Percentiles rank a stretch among this genome's conserved stretches.
Evolutionary conservation across 768 basidiomycete genomes (phyloP).

Genomic region (Hygrophorus pudorinus): DNA sequence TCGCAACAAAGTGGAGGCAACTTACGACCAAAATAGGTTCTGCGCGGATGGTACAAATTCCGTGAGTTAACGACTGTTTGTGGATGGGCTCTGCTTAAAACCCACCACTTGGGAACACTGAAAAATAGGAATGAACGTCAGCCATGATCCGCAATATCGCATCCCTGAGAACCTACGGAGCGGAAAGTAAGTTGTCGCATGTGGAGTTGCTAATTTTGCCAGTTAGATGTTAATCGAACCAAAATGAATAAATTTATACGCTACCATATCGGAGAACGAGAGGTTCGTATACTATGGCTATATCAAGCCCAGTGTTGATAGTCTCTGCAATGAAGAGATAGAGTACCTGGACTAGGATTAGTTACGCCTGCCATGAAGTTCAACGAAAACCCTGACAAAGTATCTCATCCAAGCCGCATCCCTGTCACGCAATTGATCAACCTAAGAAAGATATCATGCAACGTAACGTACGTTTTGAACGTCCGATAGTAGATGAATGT

Average conservation of each 20-base stretch:
- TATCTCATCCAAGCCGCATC: conserved; percentile 7
- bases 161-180: neutral
- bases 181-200: conserved; percentile 1
- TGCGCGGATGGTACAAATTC: neutral
- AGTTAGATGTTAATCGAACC: neutral
- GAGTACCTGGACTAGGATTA: conserved; percentile 1
- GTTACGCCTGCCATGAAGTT: neutral
- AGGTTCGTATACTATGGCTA: conserved; percentile 9
- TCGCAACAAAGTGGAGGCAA: neutral
- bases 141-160: neutral
- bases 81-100: neutral
- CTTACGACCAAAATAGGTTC: conserved; percentile 7
- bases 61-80: neutral
- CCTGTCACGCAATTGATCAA: neutral
- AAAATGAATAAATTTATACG: neutral
- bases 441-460: neutral
- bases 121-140: neutral
- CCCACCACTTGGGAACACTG: conserved; percentile 7
- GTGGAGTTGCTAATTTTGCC: neutral
- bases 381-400: neutral
- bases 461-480: conserved; percentile 4
- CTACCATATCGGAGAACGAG: conserved; percentile 7
- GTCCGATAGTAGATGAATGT: conserved; percentile 6
- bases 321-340: conserved; percentile 10
- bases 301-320: conserved; percentile 7